Evolutionary conservation across 768 basidiomycete species (phyloP), one percentile per base, ranked within the genome.

Genomic region (Xerocomus spinulosus): DNA sequence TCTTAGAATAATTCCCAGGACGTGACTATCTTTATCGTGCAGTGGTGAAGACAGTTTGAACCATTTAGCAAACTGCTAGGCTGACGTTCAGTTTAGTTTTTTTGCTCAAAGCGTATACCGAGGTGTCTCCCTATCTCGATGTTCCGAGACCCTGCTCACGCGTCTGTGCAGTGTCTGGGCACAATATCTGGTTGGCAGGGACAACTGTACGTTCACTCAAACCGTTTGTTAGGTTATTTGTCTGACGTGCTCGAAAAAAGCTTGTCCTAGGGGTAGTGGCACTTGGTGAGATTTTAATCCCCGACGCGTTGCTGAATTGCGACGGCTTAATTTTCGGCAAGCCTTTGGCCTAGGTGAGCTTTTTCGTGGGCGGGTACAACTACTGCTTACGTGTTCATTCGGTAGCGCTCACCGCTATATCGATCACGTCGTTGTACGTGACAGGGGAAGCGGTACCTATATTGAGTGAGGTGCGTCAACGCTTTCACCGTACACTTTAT

Each of bases 41-140:
- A 56, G 38, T 56, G 49, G 55, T 56, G 25, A 24, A 18, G 4
- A 15, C 3, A 15, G 21, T 30, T 21, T 10, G 5, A 9, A 10
- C 34, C 2, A 9, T 7, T 37, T 1, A 1, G 9, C 9, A 9
- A 17, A 5, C 2, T 21, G 5, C 21, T 10, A 25, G 4, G 3
- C 33, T 55, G n/a, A 55, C 18, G 20, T 34, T 33, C 13, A 9
- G 1, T 25, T 12, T 42, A 56, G 54, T 43, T 51, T 56, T 29
- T 46, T 56, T 20, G 49, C 49, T 12, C 49, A 20, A 37, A 48
- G 21, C 14, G 21, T 56, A 51, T 56, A 50, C 34, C 44, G 39
- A 42, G 39, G 55, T 51, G 5, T 5, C 15, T 12, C 37, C 15
- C 12, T 21, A 12, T 34, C 28, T 24, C 2, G 3, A n/a, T 13